Base-by-base conservation (phyloP, 768 basidiomycete genomes). In the Termitomyces sp. region DNA sequence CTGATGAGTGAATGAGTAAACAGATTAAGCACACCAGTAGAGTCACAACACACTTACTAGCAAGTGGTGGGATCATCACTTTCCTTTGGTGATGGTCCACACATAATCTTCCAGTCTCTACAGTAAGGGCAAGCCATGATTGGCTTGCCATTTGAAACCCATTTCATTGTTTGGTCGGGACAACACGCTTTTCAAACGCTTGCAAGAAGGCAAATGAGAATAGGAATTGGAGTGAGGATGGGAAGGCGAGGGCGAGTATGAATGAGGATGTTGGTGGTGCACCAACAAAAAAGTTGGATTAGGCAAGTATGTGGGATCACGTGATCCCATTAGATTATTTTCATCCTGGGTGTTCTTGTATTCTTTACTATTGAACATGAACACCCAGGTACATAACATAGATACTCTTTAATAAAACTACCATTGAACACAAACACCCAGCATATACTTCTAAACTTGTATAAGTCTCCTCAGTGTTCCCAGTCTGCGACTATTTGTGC, bases 61-160 rank as follows among this genome's bases (percentile, higher is more conserved):
- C 81, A 82, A 0, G n/a, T n/a, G n/a, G 78, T 75, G 46, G 68
- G 71, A 55, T 76, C 77, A 41, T 68, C 70, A 51, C 71, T 75
- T 3, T 70, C 73, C 0, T 69, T 68, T 3, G 69, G 62, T 1
- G 78, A 76, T 6, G 78, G 73, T 0, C 81, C 79, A 27, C 81
- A 82, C 8, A 80, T 81, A 50, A 82, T 82, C 69, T 82, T 82
- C 13, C 81, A 69, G 1, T 76, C 77, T 7, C 80, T 69, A 53
- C 80, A 81, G 62, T 81, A 81, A 1, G 78, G 66, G 54, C 80
- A 82, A 1, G 81, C 81, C 27, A 81, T 66, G 4, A 75, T 70
- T 12, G 79, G 79, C 59, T 81, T 81, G 12, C 59, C 52, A 36
- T 58, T 48, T 37, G 20, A 8, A 50, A 20, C 20, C 22, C 48